phyloP scores from a whole-genome alignment of 2,329 filamentous ascomycete genomes.

The Aspergillus ochraceus region DNA sequence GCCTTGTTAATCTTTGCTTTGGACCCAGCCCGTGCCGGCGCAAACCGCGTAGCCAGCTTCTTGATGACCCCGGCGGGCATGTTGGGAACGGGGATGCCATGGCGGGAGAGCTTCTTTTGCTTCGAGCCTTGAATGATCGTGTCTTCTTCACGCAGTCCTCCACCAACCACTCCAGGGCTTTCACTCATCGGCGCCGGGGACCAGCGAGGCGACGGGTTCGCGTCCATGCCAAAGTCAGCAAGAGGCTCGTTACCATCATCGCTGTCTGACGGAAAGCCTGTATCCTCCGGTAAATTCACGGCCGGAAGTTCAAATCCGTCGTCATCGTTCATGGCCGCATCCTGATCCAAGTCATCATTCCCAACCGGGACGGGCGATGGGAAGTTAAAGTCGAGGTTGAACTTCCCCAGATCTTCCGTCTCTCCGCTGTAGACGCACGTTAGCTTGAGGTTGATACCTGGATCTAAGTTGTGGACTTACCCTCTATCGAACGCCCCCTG shows the following conservation, averaged over 20 bases:
- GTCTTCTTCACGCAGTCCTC: conserved; percentile 37
- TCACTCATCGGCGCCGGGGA: conserved; percentile 25
- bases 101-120: conserved; percentile 62
- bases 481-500: conserved; percentile 41
- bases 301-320: conserved; percentile 35
- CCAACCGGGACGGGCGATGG: conserved; percentile 36
- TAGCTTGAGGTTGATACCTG: conserved; percentile 6
- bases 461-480: conserved; percentile 22
- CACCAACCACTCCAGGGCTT: conserved; percentile 34
- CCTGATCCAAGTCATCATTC: conserved; percentile 29
- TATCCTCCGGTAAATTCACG: conserved; percentile 27
- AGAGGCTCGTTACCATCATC: conserved; percentile 22
- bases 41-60: conserved; percentile 62
- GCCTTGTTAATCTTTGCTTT: conserved; percentile 73
- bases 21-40: conserved; percentile 63
- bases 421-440: conserved; percentile 38
- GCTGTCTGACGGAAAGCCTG: conserved; percentile 25
- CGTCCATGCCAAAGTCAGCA: conserved; percentile 34
- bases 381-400: conserved; percentile 43
- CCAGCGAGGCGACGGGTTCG: conserved; percentile 28
- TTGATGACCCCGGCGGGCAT: conserved; percentile 74
- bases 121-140: conserved; percentile 35
- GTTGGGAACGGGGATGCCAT: conserved; percentile 74
- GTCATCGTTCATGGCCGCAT: conserved; percentile 33
- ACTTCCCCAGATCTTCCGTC: conserved; percentile 44